Conservation (phyloP, 345 rosid genomes). For the Eucalyptus leucophloia region DNA sequence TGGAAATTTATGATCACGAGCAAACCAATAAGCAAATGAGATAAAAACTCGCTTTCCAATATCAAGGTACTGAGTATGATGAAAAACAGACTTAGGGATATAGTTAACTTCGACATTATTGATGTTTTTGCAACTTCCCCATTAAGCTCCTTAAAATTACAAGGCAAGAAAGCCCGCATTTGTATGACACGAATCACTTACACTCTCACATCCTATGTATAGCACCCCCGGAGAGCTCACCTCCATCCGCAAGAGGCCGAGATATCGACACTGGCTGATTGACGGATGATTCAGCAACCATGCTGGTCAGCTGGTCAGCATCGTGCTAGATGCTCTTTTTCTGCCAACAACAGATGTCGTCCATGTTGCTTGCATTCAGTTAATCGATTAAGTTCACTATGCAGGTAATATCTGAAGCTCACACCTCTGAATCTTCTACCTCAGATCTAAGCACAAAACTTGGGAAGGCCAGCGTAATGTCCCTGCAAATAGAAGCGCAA, state of each 20-base stretch:
- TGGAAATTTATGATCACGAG: not conserved
- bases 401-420: not conserved
- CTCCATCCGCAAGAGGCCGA: not conserved
- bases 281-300: not conserved
- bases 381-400: not conserved
- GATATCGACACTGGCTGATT: not conserved
- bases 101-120: not conserved
- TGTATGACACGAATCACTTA: not conserved
- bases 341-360: not conserved
- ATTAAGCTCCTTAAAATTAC: not conserved
- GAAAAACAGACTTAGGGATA: not conserved
- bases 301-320: not conserved
- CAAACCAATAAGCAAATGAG: not conserved
- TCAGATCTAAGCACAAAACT: slow-evolving; percentile 54
- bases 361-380: not conserved
- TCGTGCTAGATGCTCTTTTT: not conserved
- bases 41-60: not conserved
- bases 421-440: slow-evolving; percentile 47
- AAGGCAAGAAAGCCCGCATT: not conserved
- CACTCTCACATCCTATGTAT: not conserved
- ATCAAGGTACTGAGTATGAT: not conserved
- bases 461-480: slow-evolving; percentile 71
- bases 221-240: not conserved
- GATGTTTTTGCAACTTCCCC: not conserved
- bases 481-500: slow-evolving; percentile 29